Evolutionary conservation across 306 rosid species (phyloP).

Genomic region (Argentina anserina): DNA sequence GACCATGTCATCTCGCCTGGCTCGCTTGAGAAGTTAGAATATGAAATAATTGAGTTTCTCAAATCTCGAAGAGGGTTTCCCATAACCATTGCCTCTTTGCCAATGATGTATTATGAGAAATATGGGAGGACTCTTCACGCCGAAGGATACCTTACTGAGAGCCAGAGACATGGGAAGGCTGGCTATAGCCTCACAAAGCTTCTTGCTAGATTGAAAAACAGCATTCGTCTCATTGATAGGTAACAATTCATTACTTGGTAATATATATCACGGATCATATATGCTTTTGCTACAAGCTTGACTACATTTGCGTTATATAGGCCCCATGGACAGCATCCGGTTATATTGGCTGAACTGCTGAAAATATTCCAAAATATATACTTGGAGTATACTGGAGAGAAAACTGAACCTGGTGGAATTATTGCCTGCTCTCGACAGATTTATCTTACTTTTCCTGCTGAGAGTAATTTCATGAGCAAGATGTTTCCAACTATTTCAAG

Average conservation of each 20-base stretch:
- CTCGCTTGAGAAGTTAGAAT: constrained; percentile 35
- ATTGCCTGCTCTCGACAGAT: constrained; percentile 40
- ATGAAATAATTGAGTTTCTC: constrained; percentile 42
- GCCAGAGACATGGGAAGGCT: constrained; percentile 47
- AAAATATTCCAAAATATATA: constrained; percentile 35
- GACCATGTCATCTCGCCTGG: constrained; percentile 26
- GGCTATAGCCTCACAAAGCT: constrained; percentile 45
- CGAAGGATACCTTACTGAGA: constrained; percentile 46
- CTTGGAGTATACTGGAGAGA: constrained; percentile 32
- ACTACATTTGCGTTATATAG: constrained; percentile 21
- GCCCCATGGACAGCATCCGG: constrained; percentile 50
- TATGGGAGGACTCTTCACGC: constrained; percentile 46
- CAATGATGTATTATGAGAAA: constrained; percentile 36
- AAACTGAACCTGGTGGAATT: constrained; percentile 31
- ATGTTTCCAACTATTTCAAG: constrained; percentile 46
- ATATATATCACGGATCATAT: not conserved
- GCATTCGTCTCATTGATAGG: constrained; percentile 47
- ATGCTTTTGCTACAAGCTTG: not conserved
- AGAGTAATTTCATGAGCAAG: constrained; percentile 41
- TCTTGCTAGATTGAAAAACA: constrained; percentile 41
- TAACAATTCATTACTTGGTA: not conserved
- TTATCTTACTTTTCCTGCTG: constrained; percentile 51
- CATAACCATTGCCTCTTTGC: constrained; percentile 44
- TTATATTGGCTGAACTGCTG: constrained; percentile 41
- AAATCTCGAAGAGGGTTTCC: constrained; percentile 40